Conservation (phyloP, 305 asterid species). For the Fraxinus platypoda region DNA sequence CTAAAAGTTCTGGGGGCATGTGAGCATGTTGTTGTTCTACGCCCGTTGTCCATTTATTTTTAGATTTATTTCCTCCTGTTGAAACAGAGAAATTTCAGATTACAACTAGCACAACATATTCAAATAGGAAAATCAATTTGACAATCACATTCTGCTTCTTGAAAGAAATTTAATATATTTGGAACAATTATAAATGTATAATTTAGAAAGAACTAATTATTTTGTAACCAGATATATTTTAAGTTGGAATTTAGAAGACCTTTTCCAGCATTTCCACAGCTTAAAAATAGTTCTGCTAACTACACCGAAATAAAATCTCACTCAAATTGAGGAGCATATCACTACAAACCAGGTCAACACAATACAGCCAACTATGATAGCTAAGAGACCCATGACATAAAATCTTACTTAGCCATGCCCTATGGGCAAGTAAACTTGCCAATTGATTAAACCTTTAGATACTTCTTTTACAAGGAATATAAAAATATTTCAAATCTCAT, state of each 20-base stretch:
- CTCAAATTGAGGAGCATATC: neutral
- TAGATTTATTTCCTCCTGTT: constrained; percentile 39
- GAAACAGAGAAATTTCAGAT: constrained; percentile 19
- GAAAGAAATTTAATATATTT: neutral
- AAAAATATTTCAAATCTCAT: neutral
- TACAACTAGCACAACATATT: constrained; percentile 6
- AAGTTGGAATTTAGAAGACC: neutral
- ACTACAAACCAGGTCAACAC: neutral
- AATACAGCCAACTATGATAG: neutral
- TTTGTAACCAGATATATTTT: neutral
- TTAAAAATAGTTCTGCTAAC: neutral
- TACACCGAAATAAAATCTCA: neutral
- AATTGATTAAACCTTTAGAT: neutral
- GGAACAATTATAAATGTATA: neutral
- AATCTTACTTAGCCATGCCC: neutral
- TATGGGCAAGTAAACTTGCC: neutral
- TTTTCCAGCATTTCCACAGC: neutral
- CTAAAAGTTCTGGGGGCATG: constrained; percentile 92
- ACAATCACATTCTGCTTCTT: neutral
- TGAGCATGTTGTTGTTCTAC: constrained; percentile 48
- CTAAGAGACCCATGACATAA: neutral
- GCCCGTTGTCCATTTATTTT: constrained; percentile 24
- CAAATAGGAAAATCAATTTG: constrained; percentile 1
- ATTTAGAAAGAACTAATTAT: neutral
- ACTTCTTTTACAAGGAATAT: neutral